phyloP scores from a whole-genome alignment of 768 basidiomycete genomes.

The Boletus edulis region DNA sequence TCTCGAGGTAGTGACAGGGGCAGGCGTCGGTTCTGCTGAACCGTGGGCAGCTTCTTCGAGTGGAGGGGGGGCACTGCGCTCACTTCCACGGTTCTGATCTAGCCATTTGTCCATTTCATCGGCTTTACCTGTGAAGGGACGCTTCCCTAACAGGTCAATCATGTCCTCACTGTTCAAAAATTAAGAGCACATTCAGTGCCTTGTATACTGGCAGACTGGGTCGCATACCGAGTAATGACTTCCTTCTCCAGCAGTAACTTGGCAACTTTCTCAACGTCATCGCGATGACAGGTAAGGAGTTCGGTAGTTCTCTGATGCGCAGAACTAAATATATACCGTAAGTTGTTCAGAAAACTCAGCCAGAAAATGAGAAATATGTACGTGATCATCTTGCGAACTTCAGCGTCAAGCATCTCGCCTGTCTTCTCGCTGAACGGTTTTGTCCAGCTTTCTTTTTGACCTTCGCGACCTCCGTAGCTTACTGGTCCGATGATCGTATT shows the following conservation, averaged over 20 bases:
- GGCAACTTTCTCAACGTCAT: constrained; percentile 93
- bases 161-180: constrained; percentile 69
- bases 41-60: constrained; percentile 47
- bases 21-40: constrained; percentile 42
- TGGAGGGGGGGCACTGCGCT: constrained; percentile 64
- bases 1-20: constrained; percentile 46
- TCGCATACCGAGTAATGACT: constrained; percentile 81
- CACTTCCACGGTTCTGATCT: constrained; percentile 67
- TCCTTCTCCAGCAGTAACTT: constrained; percentile 90
- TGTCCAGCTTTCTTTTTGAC: constrained; percentile 83
- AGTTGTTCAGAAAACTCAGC: constrained; percentile 1
- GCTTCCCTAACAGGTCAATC: constrained; percentile 77
- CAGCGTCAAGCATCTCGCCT: constrained; percentile 84
- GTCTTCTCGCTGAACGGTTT: constrained; percentile 99
- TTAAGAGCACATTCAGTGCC: not conserved
- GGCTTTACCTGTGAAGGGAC: constrained; percentile 70
- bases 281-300: constrained; percentile 76
- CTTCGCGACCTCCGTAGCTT: constrained; percentile 89
- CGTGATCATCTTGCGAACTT: constrained; percentile 96
- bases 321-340: constrained; percentile 36
- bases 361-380: constrained; percentile 27
- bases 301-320: constrained; percentile 84
- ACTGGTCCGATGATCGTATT: constrained; percentile 92
- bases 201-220: not conserved
- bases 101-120: constrained; percentile 99